Conservation (phyloP, 225 moss, liverwort and hornwort species). For the Antitrichia curtipendula region DNA sequence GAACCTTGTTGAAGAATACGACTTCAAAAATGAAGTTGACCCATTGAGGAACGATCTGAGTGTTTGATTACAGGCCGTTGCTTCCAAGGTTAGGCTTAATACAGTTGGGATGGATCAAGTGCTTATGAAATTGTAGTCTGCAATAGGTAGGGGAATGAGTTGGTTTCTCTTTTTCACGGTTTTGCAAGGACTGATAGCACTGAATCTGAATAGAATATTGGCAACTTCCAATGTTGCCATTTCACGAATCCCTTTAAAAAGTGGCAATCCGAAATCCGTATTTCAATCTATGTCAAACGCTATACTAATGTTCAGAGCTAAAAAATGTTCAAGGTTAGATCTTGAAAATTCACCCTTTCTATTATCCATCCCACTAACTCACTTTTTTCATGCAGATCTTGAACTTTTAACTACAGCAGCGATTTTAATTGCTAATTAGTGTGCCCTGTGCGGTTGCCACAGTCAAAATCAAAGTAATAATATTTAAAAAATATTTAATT, state of each 20-base stretch:
- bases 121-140: background rate
- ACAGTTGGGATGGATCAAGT: background rate
- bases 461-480: too few species aligned
- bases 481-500: too few species aligned
- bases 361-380: too few species aligned
- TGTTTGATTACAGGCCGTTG: background rate
- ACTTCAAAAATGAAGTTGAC: conserved; percentile 32
- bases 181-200: background rate
- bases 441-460: too few species aligned
- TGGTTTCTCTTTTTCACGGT: background rate
- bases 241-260: background rate
- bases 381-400: background rate
- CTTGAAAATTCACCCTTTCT: background rate
- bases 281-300: too few species aligned
- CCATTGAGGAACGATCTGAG: background rate
- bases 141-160: background rate
- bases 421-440: too few species aligned
- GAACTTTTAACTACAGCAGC: background rate
- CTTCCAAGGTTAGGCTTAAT: background rate
- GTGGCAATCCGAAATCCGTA: background rate
- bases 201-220: background rate
- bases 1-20: conserved; percentile 60
- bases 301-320: background rate
- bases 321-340: background rate
- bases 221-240: background rate